Base-by-base conservation (phyloP, 306 rosid genomes). In the Coriaria nepalensis region DNA sequence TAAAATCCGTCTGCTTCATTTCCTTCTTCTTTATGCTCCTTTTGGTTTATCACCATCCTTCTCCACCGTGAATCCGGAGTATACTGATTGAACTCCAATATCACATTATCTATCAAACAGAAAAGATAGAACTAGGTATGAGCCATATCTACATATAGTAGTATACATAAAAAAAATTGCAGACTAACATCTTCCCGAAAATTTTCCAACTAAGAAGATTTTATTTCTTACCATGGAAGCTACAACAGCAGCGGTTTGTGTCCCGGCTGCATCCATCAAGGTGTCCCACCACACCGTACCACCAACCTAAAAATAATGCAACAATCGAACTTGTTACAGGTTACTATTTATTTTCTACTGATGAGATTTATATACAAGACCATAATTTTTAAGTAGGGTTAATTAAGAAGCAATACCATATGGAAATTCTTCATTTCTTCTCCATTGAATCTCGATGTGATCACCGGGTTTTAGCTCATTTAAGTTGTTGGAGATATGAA, bases 381-480 rank as follows among this genome's bases (percentile, higher is more conserved):
- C 29, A 20, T 20, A 20, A 20, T 20, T 20, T 20, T 1, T 20
- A 20, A 20, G 29, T 20, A 20, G 29, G 29, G 29, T 20, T 20
- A 20, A 20, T 20, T 20, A 20, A 20, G 3, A 20, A 20, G 29
- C 1, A 20, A 20, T 55, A 90, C 97, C 97, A 56, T 81, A 79
- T 36, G 92, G 94, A 51, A 81, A 90, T 47, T 77, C 95, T 50
- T 57, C 75, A 72, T 69, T 84, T 73, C 78, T 84, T 67, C 97
- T 81, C 97, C 97, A 90, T 51, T 90, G 97, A 43, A 90, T 84
- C 68, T 90, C 97, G 41, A 90, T 66, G 69, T 90, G 82, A 69
- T 90, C 95, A 35, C 87, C 87, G 0, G 95, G 92, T 56, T 43
- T 77, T 20, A 90, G 75, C 54, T 84, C 85, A 14, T 60, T 65